Percentiles rank a stretch among this genome's conserved stretches.
Evolutionary conservation across 2,329 filamentous ascomycete genomes (phyloP).

Genomic region (Orbilia brochopaga): DNA sequence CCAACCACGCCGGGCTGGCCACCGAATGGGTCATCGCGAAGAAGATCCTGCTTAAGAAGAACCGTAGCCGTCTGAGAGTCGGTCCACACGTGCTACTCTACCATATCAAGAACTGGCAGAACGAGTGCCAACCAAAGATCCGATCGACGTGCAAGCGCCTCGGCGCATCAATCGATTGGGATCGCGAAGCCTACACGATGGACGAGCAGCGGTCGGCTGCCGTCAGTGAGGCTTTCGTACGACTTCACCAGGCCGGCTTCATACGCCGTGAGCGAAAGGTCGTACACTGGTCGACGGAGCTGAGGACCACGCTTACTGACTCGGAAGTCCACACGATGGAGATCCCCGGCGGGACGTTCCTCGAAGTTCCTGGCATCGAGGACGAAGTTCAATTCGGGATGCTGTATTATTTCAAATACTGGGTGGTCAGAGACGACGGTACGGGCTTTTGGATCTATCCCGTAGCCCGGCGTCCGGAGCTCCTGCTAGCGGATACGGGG

Average conservation of each 20-base stretch:
- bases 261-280: slow-evolving; percentile 54
- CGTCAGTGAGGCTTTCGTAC: slow-evolving; percentile 53
- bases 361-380: slow-evolving; percentile 35
- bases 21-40: slow-evolving; percentile 54
- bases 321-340: slow-evolving; percentile 52
- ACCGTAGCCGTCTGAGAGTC: slow-evolving; percentile 39
- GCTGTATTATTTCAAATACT: slow-evolving; percentile 53
- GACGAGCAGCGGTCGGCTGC: slow-evolving; percentile 46
- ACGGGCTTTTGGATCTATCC: slow-evolving; percentile 31
- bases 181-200: slow-evolving; percentile 52
- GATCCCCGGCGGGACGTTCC: slow-evolving; percentile 25
- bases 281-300: slow-evolving; percentile 53
- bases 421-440: slow-evolving; percentile 51
- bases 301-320: slow-evolving; percentile 53
- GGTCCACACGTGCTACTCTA: slow-evolving; percentile 49
- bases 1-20: slow-evolving; percentile 54
- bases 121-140: slow-evolving; percentile 50
- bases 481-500: slow-evolving; percentile 53
- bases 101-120: slow-evolving; percentile 51
- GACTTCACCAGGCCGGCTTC: slow-evolving; percentile 52
- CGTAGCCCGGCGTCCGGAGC: slow-evolving; percentile 54
- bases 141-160: slow-evolving; percentile 50
- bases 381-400: slow-evolving; percentile 52
- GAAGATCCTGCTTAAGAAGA: slow-evolving; percentile 50
- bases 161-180: slow-evolving; percentile 52